phyloP scores from a whole-genome alignment of 225 moss, liverwort and hornwort species.

The Physcomitrellopsis africana region DNA sequence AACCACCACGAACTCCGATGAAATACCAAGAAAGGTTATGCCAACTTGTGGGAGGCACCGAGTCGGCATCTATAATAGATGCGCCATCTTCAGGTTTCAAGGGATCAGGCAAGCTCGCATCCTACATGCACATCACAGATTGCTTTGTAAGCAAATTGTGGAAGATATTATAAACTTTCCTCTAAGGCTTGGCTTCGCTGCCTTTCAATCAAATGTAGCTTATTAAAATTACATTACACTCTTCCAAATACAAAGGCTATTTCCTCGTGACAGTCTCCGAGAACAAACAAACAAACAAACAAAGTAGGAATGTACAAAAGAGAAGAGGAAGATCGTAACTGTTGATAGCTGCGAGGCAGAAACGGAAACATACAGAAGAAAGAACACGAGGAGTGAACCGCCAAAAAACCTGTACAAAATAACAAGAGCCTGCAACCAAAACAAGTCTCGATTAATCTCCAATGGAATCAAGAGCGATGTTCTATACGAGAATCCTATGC shows the following conservation, averaged over 20 bases:
- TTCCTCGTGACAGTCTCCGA: constrained; percentile 14
- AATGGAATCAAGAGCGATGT: constrained; percentile 9
- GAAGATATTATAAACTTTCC: not conserved
- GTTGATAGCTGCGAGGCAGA: constrained; percentile 43
- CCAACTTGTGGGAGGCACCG: constrained; percentile 48
- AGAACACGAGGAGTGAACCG: constrained; percentile 57
- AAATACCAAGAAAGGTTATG: constrained; percentile 60
- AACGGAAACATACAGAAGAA: constrained; percentile 53
- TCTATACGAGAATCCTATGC: constrained; percentile 7
- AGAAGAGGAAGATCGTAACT: constrained; percentile 35
- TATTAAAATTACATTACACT: constrained; percentile 6
- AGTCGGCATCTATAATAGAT: constrained; percentile 30
- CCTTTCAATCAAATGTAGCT: not conserved
- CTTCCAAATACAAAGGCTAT: not conserved
- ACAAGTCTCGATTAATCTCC: not conserved
- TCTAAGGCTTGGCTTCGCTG: not conserved
- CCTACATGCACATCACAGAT: constrained; percentile 34
- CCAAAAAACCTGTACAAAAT: constrained; percentile 68
- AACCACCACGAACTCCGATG: constrained; percentile 58
- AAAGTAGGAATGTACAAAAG: constrained; percentile 16
- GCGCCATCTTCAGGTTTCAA: constrained; percentile 37
- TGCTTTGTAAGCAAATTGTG: not conserved
- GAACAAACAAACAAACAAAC: constrained; percentile 9
- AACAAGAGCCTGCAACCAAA: constrained; percentile 57
- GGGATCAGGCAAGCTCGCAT: constrained; percentile 39